Evolutionary conservation across 257 asterid genomes (phyloP), one percentile per base, ranked within the genome.

Genomic region (Datura wrightii): DNA sequence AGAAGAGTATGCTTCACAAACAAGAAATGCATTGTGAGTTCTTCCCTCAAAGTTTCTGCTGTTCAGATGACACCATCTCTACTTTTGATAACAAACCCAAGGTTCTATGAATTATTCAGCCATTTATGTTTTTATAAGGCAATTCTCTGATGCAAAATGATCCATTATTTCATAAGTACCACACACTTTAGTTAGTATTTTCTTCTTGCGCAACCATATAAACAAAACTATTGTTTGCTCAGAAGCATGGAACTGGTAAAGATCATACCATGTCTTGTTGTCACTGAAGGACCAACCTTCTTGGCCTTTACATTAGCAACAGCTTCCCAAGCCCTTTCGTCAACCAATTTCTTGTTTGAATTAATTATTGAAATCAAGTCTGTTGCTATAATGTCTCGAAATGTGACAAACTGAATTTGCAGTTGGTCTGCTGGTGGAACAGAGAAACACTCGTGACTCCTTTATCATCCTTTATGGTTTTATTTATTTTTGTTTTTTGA

Each of bases 241-340:
- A 62, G 24, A 59, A 19, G 37, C 67, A 62, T 62, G 69, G 7
- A 60, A 60, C 37, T 60, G 67, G 67, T 60, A 60, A 59, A 18
- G 37, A 59, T 24, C 66, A 59, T 59, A 24, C 34, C 24, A 18
- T 58, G 24, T 18, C 11, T 18, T 11, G 18, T 58, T 18, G 24
- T 58, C 65, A 19, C 65, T 58, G 65, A 18, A 58, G 24, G 10
- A 59, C 36, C 66, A 59, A 60, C 67, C 16, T 60, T 19, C 67
- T n/a, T 60, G 67, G 67, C 67, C 67, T 19, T 60, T 60, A 60
- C 63, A 56, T 56, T 56, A 56, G 31, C 63, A 18, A 56, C 63
- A 56, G 10, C 63, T 56, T 16, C 18, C 63, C 63, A 56, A 5
- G 63, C 10, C 63, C 63, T 56, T 56, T 18, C 9, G 9, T 56